These are phyloP conservation scores for Cladobotryum protrusum DNA, from an alignment of 2,329 filamentous ascomycete species.

Conservation along the genomic window DNA sequence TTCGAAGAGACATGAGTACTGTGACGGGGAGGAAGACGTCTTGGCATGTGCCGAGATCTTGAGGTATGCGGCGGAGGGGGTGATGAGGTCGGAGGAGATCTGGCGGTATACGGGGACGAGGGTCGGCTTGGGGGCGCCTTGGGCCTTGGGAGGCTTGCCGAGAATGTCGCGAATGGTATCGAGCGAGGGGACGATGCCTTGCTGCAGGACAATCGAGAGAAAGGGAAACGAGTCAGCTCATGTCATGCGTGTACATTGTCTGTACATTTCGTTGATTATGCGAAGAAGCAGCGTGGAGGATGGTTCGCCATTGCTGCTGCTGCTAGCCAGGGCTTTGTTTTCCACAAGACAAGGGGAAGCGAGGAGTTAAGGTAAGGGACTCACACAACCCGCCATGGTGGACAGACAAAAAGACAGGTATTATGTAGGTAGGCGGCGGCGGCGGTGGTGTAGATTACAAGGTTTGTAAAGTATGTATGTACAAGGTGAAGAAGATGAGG, in stretches of 20 bases:
- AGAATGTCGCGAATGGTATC: constrained; percentile 41
- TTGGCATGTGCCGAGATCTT: constrained; percentile 71
- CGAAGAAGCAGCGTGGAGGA: too few species aligned
- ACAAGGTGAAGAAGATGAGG: background rate
- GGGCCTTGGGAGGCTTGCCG: constrained; percentile 27
- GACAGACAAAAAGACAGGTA: background rate
- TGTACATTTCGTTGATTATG: too few species aligned
- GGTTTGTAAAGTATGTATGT: background rate
- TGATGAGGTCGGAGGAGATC: constrained; percentile 87
- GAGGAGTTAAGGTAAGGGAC: background rate
- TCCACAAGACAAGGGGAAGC: too few species aligned
- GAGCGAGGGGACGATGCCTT: constrained; percentile 39
- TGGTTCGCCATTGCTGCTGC: too few species aligned
- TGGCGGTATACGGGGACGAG: constrained; percentile 77
- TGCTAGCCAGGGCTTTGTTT: too few species aligned
- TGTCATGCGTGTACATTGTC: too few species aligned
- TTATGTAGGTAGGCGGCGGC: background rate
- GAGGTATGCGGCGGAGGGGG: constrained; percentile 89
- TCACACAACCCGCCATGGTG: background rate
- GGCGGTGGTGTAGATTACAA: background rate
- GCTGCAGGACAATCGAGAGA: constrained; percentile 20
- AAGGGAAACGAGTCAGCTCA: constrained; percentile 8
- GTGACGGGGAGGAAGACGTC: constrained; percentile 42
- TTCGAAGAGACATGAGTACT: constrained; percentile 91
- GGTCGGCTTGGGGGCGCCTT: constrained; percentile 45